Evolutionary conservation across 257 asterid species (phyloP), one percentile per base, ranked within the genome.

Genomic region (Nicotiana tomentosiformis): DNA sequence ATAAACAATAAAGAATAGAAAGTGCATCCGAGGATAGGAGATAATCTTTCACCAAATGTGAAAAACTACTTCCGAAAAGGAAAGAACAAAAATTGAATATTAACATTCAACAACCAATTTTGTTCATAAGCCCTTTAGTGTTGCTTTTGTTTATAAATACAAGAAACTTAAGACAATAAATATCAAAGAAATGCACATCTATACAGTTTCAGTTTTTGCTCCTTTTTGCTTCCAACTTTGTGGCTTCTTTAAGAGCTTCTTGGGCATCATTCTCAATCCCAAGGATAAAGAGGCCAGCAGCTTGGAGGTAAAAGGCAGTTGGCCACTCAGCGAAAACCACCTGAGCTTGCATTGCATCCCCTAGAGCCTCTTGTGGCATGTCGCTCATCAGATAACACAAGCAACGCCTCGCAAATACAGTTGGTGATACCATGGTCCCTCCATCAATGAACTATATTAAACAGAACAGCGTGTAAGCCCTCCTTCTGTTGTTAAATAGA

Each of bases 351-450:
- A 87, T 81, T 7, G 89, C 90, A 82, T 89, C 92, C 15, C 83
- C 87, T 0, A 89, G 77, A 51, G 90, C 92, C 78, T 87, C 88
- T 82, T 87, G 88, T 35, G 85, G 82, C 87, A 76, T 82, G 65
- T 84, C 90, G 35, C 37, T 81, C 90, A 89, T 87, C 86, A 89
- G 85, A 81, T 87, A 89, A 10, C 87, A 77, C 82, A 89, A 83
- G 89, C 97, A 91, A 18, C 99, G 92, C 33, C 99, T 87, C 23
- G 93, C 93, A 30, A 84, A 92, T 0, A 94, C 96, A 0, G 99
- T 95, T 0, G 99, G 97, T 10, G 97, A 94, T 18, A 92, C 89
- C 97, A 95, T 93, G 12, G 97, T 92, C 78, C 98, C 98, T 7
- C 98, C 97, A 82, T 95, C 97, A 65, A 94, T 88, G 85, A 95